phyloP scores from a whole-genome alignment of 345 rosid genomes.

The Eucalyptus curtisii region DNA sequence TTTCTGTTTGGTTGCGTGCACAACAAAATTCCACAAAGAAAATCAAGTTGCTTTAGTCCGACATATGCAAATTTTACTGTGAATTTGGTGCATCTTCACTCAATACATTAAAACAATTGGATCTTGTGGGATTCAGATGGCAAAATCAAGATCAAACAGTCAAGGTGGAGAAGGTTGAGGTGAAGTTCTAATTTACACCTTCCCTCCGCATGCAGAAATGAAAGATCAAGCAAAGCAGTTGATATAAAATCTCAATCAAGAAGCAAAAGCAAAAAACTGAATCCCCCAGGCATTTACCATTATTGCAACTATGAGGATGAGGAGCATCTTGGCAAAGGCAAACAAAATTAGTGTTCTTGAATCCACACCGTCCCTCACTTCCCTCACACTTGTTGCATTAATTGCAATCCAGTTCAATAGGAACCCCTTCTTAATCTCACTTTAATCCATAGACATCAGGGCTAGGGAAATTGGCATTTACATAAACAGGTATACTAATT shows the following conservation, averaged over 20 bases:
- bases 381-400: background rate
- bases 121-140: background rate
- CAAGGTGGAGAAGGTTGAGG: too few species aligned
- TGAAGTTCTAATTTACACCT: too few species aligned
- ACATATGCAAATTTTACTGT: accelerated
- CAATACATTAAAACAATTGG: too few species aligned
- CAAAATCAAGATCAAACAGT: too few species aligned
- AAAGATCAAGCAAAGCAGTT: too few species aligned
- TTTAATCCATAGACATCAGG: background rate
- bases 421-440: slow-evolving; percentile 33
- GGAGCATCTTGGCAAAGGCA: background rate
- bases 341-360: background rate
- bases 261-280: background rate
- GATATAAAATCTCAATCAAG: too few species aligned
- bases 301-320: slow-evolving; percentile 5
- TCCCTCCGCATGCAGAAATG: too few species aligned
- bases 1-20: background rate
- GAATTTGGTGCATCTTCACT: background rate
- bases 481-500: slow-evolving; percentile 7
- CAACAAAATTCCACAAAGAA: background rate
- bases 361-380: background rate
- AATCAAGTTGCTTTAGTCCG: too few species aligned
- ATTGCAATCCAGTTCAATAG: slow-evolving; percentile 36
- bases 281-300: slow-evolving; percentile 13
- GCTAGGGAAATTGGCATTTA: background rate